These are phyloP conservation scores for Actinomucor elegans DNA, from an alignment of 371 early-diverging fungal species.

Conservation along the genomic window DNA sequence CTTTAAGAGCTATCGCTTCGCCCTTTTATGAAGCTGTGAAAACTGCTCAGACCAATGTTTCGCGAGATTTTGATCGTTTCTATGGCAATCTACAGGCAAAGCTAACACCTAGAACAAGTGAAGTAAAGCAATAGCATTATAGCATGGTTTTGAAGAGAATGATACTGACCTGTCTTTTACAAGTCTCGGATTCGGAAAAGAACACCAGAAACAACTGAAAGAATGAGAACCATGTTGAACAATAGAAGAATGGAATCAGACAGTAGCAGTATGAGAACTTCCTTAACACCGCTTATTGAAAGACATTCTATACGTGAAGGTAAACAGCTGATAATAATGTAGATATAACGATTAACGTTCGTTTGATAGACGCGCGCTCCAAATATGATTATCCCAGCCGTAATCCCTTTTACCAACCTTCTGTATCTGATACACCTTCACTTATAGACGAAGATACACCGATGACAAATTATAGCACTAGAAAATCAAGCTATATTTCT, in stretches of 20 bases:
- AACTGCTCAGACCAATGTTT: slow-evolving; percentile 11
- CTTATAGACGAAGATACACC: slow-evolving; percentile 7
- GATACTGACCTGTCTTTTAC: background rate
- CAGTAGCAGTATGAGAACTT: slow-evolving; percentile 4
- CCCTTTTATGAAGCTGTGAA: slow-evolving; percentile 19
- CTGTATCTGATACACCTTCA: slow-evolving; percentile 14
- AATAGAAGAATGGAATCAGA: background rate
- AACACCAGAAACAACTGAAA: slow-evolving; percentile 9
- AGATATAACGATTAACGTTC: too few species aligned
- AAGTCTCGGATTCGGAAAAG: slow-evolving; percentile 10
- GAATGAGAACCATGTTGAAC: background rate
- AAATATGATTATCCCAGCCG: slow-evolving; percentile 4
- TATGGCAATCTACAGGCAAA: slow-evolving; percentile 18
- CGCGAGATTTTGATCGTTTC: slow-evolving; percentile 21
- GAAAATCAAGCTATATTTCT: too few species aligned
- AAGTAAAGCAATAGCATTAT: slow-evolving; percentile 3
- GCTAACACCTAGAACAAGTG: slow-evolving; percentile 17
- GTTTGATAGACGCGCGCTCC: background rate
- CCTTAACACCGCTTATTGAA: slow-evolving; percentile 29
- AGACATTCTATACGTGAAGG: slow-evolving; percentile 26
- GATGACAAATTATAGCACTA: background rate
- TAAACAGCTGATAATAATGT: background rate
- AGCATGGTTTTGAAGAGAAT: background rate
- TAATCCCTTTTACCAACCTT: slow-evolving; percentile 20
- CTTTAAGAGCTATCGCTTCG: slow-evolving; percentile 13